Conservation (phyloP, 2,329 filamentous ascomycete genomes). For the Exophiala aquamarina region DNA sequence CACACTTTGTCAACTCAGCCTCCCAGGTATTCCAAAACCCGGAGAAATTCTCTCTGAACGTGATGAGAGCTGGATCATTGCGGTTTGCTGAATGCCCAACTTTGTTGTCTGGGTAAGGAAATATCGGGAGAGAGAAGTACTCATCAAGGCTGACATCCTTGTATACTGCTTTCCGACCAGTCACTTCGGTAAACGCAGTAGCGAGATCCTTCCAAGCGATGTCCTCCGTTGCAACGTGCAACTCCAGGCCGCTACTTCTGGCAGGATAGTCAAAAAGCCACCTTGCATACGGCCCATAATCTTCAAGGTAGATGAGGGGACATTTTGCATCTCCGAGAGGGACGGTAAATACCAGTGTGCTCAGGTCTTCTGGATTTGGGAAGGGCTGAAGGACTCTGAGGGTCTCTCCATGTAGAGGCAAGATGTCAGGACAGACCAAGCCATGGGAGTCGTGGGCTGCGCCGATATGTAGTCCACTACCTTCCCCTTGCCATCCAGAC, state of each 20-base stretch:
- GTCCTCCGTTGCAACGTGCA: slow-evolving; percentile 28
- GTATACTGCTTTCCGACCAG: slow-evolving; percentile 16
- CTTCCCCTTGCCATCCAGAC: slow-evolving; percentile 49
- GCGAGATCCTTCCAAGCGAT: slow-evolving; percentile 40
- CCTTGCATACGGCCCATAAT: slow-evolving; percentile 21
- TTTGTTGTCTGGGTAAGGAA: slow-evolving; percentile 9
- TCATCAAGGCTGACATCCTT: not conserved
- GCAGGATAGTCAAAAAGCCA: slow-evolving; percentile 26
- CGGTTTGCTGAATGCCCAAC: slow-evolving; percentile 36
- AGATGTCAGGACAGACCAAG: slow-evolving; percentile 14
- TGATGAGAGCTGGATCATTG: slow-evolving; percentile 38
- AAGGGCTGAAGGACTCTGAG: slow-evolving; percentile 3
- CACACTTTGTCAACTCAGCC: slow-evolving; percentile 41
- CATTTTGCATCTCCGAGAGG: slow-evolving; percentile 11
- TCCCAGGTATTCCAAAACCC: slow-evolving; percentile 51
- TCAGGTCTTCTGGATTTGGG: slow-evolving; percentile 3
- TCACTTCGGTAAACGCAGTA: slow-evolving; percentile 40
- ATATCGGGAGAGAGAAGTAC: not conserved
- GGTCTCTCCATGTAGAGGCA: not conserved
- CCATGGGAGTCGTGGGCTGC: slow-evolving; percentile 22
- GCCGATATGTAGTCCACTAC: slow-evolving; percentile 25
- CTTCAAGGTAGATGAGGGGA: slow-evolving; percentile 24
- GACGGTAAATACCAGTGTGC: not conserved
- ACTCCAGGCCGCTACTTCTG: slow-evolving; percentile 18
- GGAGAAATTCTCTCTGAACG: slow-evolving; percentile 47